Conservation (phyloP, 805 yeast species). For the Saccharomycopsis schoenii region DNA sequence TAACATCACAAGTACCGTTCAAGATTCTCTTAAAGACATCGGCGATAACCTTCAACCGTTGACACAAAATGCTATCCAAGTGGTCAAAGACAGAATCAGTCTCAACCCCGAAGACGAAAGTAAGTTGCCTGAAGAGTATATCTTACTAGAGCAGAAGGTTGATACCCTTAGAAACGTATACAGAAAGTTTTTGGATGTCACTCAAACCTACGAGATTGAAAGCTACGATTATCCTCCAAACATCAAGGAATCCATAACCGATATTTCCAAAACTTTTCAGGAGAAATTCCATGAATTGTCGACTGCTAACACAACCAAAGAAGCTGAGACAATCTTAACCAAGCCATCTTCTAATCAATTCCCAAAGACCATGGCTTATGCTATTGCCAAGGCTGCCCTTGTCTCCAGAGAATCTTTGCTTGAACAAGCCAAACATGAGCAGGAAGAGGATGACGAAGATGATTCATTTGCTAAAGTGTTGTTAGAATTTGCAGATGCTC, state of each 20-base stretch:
- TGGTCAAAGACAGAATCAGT: constrained; percentile 35
- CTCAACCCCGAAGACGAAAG: constrained; percentile 58
- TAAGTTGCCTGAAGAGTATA: constrained; percentile 67
- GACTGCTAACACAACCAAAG: constrained; percentile 56
- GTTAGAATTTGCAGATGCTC: constrained; percentile 43
- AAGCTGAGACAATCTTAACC: constrained; percentile 47
- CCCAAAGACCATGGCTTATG: constrained; percentile 70
- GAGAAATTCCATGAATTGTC: constrained; percentile 50
- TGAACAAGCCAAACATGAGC: constrained; percentile 20
- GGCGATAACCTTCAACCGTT: constrained; percentile 17
- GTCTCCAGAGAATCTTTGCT: constrained; percentile 39
- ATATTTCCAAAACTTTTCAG: constrained; percentile 48
- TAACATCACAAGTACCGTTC: constrained; percentile 11
- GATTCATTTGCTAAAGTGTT: constrained; percentile 45
- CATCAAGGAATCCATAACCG: constrained; percentile 52
- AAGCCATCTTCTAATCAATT: constrained; percentile 27
- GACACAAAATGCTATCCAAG: constrained; percentile 39
- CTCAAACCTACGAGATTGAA: constrained; percentile 60
- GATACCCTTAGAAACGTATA: constrained; percentile 55
- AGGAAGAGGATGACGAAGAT: constrained; percentile 31
- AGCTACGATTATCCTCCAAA: constrained; percentile 81
- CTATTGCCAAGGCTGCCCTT: constrained; percentile 47
- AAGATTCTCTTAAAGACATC: constrained; percentile 15
- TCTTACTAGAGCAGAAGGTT: constrained; percentile 54
- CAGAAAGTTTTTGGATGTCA: constrained; percentile 39